Conservation (phyloP, 805 yeast species). For the Candida qinlingensis region DNA sequence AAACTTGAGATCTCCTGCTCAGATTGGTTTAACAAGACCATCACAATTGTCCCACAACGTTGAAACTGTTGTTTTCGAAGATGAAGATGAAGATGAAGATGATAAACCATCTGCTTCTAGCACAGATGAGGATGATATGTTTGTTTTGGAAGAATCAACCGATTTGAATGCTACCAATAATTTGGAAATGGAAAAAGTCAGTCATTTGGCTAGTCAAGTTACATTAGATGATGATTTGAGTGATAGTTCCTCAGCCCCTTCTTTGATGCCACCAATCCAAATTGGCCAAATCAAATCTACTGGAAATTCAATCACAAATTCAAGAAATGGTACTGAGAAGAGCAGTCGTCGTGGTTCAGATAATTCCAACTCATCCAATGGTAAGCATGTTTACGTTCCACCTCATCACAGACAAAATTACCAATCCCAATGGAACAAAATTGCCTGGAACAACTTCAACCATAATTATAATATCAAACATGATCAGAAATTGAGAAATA, state of each 20-base stretch:
- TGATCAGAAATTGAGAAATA: not conserved
- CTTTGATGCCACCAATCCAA: slow-evolving; percentile 7
- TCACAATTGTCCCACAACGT: slow-evolving; percentile 4
- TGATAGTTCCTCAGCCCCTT: slow-evolving; percentile 15
- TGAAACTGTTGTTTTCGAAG: slow-evolving; percentile 19
- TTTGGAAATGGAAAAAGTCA: slow-evolving; percentile 3
- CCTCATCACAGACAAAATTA: slow-evolving; percentile 47
- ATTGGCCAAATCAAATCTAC: not conserved
- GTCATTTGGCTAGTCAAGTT: slow-evolving; percentile 6
- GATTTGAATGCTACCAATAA: slow-evolving; percentile 8
- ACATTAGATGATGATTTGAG: slow-evolving; percentile 18
- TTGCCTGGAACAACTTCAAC: slow-evolving; percentile 7
- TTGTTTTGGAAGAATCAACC: slow-evolving; percentile 33
- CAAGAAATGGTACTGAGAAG: not conserved
- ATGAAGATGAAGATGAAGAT: slow-evolving; percentile 15
- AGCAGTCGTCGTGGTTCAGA: slow-evolving; percentile 6
- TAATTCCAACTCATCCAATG: slow-evolving; percentile 6
- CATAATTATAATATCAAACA: slow-evolving; percentile 3
- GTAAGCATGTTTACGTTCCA: slow-evolving; percentile 36
- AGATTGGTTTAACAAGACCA: slow-evolving; percentile 14
- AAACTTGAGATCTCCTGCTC: slow-evolving; percentile 49
- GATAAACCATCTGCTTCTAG: slow-evolving; percentile 1
- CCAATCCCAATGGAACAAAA: slow-evolving; percentile 14
- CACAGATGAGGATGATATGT: slow-evolving; percentile 30
- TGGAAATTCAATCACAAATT: not conserved